These are phyloP conservation scores for Anacardium occidentale DNA, from an alignment of 345 rosid species.

Conservation along the genomic window DNA sequence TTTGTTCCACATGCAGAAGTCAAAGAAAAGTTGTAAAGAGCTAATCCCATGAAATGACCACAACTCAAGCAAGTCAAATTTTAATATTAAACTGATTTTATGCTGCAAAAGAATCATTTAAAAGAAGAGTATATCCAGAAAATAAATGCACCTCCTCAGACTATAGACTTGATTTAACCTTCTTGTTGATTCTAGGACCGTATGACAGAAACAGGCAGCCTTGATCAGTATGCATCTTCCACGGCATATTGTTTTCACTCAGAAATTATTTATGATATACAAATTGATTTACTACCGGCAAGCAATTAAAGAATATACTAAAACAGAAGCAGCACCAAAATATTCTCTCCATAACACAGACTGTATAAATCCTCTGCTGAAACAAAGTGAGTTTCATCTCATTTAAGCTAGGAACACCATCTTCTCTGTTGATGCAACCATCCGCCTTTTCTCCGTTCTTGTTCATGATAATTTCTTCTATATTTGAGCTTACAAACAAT, in stretches of 20 bases:
- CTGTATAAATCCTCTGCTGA: conserved; percentile 48
- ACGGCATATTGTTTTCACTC: conserved; percentile 42
- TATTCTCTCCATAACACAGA: conserved; percentile 7
- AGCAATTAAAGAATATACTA: neutral
- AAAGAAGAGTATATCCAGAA: conserved; percentile 3
- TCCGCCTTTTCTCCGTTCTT: too few relatives aligned
- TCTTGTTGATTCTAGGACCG: conserved; percentile 81
- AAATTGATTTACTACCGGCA: too few relatives aligned
- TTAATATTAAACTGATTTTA: neutral
- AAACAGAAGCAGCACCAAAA: conserved; percentile 45
- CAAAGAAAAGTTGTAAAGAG: conserved; percentile 5
- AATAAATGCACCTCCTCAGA: conserved; percentile 61
- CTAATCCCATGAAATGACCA: neutral
- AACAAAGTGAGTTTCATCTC: too few relatives aligned
- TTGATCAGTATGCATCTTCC: conserved; percentile 66
- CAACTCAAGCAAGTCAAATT: neutral
- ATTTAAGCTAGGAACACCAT: too few relatives aligned
- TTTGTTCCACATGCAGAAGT: conserved; percentile 20
- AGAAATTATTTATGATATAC: conserved; percentile 15
- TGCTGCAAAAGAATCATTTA: neutral
- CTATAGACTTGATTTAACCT: conserved; percentile 77
- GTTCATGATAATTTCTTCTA: too few relatives aligned
- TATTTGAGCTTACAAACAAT: too few relatives aligned
- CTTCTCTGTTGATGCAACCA: too few relatives aligned
- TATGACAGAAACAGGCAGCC: conserved; percentile 71